Percentiles rank a stretch among this genome's conserved stretches.
Conservation (phyloP, 768 basidiomycete species). For the Roridomyces roridus region DNA sequence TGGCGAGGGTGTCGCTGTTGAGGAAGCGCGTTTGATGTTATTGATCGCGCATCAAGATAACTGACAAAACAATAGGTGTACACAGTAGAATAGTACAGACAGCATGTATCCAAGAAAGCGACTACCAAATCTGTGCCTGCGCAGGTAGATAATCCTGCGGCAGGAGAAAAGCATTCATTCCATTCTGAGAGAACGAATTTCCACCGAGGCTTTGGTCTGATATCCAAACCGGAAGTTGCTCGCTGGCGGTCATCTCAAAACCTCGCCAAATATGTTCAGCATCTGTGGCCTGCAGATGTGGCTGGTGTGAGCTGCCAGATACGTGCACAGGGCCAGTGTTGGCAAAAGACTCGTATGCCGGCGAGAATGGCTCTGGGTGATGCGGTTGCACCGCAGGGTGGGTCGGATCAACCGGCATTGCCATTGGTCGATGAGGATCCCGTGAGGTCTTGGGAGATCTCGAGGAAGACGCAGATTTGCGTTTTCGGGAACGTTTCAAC, state of each 20-base stretch:
- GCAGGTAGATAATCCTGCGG: conserved; percentile 77
- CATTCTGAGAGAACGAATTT: conserved; percentile 75
- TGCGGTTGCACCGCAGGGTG: conserved; percentile 39
- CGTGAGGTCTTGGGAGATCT: conserved; percentile 67
- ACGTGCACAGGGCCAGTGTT: conserved; percentile 31
- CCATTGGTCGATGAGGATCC: conserved; percentile 55
- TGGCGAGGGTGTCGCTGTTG: too few relatives aligned
- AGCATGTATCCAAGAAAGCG: conserved; percentile 17
- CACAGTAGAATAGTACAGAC: conserved; percentile 18
- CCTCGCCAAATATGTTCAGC: conserved; percentile 80
- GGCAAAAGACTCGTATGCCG: conserved; percentile 59
- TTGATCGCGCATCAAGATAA: too few relatives aligned
- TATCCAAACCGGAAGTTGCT: conserved; percentile 86
- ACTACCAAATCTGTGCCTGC: conserved; percentile 78
- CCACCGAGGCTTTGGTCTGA: conserved; percentile 85
- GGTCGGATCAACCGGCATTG: conserved; percentile 53
- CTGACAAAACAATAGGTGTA: not conserved
- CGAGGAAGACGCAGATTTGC: conserved; percentile 58
- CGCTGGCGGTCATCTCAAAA: conserved; percentile 72
- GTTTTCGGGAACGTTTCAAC: conserved; percentile 77
- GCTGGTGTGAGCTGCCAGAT: conserved; percentile 32
- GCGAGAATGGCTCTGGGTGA: conserved; percentile 58
- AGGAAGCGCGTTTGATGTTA: too few relatives aligned
- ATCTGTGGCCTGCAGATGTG: conserved; percentile 40
- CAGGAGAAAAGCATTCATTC: conserved; percentile 86